Evolutionary conservation across 305 asterid genomes (phyloP).

Genomic region (Ilex paraguariensis): DNA sequence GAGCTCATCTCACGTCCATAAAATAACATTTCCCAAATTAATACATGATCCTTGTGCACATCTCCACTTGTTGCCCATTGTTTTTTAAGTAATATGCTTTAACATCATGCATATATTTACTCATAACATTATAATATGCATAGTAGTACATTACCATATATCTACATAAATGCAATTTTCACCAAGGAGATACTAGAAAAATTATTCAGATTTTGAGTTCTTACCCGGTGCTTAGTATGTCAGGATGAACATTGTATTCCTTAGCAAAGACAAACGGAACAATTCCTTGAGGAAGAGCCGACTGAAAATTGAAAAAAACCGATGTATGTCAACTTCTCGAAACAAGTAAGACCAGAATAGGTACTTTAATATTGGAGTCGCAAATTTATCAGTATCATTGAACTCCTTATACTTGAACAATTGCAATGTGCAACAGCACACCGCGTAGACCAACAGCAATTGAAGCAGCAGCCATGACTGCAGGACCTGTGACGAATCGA

Average conservation of each 20-base stretch:
- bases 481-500: conserved; percentile 75
- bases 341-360: too few relatives aligned
- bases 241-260: conserved; percentile 15
- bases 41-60: too few relatives aligned
- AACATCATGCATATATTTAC: too few relatives aligned
- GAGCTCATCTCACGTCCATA: too few relatives aligned
- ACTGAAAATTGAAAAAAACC: conserved; percentile 7
- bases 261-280: conserved; percentile 15
- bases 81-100: too few relatives aligned
- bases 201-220: background rate
- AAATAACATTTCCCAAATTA: too few relatives aligned
- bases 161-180: background rate
- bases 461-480: conserved; percentile 95
- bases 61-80: too few relatives aligned
- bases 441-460: conserved; percentile 80
- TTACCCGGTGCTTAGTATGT: conserved; percentile 25
- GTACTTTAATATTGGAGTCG: too few relatives aligned
- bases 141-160: too few relatives aligned
- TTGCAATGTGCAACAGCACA: conserved; percentile 60
- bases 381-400: too few relatives aligned
- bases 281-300: conserved; percentile 25
- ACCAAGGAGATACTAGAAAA: background rate
- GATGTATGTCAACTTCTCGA: background rate
- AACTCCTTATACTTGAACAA: conserved; percentile 58
- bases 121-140: too few relatives aligned